phyloP scores from a whole-genome alignment of 257 asterid genomes.

The Mitragyna speciosa region DNA sequence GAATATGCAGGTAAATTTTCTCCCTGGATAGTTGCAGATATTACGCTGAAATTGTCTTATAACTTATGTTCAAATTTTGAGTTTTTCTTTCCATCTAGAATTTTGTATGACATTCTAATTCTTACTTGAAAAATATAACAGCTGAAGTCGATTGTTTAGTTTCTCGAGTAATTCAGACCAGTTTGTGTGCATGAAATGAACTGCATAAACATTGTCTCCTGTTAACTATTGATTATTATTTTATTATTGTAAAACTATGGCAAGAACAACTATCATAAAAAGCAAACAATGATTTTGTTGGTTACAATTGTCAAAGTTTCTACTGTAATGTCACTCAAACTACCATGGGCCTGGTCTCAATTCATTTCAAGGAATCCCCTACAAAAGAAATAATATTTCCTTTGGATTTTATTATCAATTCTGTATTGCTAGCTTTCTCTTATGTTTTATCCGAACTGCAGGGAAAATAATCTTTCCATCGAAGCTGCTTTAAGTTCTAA shows the following conservation, averaged over 20 bases:
- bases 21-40: not conserved
- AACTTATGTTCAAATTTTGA: not conserved
- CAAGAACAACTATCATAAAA: not conserved
- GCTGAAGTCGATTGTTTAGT: not conserved
- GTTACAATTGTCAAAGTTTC: not conserved
- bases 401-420: not conserved
- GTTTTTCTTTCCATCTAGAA: not conserved
- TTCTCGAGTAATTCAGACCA: not conserved
- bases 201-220: not conserved
- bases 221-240: too few species aligned
- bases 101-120: not conserved
- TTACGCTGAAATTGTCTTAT: not conserved
- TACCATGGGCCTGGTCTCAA: not conserved
- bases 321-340: not conserved
- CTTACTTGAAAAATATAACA: not conserved
- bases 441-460: too few species aligned
- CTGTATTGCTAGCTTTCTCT: not conserved
- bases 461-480: not conserved
- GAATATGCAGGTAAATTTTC: conserved; percentile 78
- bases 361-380: not conserved
- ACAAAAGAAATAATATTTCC: not conserved
- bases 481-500: not conserved
- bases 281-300: not conserved
- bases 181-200: not conserved
- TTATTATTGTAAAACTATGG: not conserved